Conservation (phyloP, 768 basidiomycete species). For the Strobilomyces confusus region DNA sequence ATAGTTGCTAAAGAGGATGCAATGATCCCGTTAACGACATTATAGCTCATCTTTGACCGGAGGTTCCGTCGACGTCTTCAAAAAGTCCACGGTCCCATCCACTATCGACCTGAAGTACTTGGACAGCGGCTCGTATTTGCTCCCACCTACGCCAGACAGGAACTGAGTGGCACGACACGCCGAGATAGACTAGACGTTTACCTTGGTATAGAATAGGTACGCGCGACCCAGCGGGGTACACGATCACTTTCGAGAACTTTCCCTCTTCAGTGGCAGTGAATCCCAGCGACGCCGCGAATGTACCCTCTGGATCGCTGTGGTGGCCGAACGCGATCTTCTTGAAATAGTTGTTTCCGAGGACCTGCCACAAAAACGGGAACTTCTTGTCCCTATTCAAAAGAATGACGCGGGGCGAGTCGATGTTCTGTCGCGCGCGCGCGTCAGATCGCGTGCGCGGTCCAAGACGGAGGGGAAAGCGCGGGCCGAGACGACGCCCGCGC, state of each 20-base stretch:
- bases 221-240: conserved; percentile 61
- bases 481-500: neutral
- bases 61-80: conserved; percentile 36
- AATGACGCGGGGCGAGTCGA: conserved; percentile 52
- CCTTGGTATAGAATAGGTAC: conserved; percentile 66
- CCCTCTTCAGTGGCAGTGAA: conserved; percentile 47
- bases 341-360: conserved; percentile 68
- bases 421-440: conserved; percentile 26
- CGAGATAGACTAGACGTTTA: conserved; percentile 24
- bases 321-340: conserved; percentile 59
- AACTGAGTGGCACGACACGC: neutral
- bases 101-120: conserved; percentile 70
- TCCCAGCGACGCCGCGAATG: conserved; percentile 54
- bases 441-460: neutral
- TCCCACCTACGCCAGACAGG: conserved; percentile 42
- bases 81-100: conserved; percentile 62
- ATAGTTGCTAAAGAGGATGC: neutral
- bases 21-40: conserved; percentile 10
- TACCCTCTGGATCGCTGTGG: conserved; percentile 64
- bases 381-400: conserved; percentile 73
- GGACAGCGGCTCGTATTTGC: conserved; percentile 70
- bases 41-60: conserved; percentile 30
- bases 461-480: neutral
- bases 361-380: conserved; percentile 76
- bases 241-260: conserved; percentile 62